phyloP scores from a whole-genome alignment of 1,139 yeast species.

The Debaryomyces robertsiae region DNA sequence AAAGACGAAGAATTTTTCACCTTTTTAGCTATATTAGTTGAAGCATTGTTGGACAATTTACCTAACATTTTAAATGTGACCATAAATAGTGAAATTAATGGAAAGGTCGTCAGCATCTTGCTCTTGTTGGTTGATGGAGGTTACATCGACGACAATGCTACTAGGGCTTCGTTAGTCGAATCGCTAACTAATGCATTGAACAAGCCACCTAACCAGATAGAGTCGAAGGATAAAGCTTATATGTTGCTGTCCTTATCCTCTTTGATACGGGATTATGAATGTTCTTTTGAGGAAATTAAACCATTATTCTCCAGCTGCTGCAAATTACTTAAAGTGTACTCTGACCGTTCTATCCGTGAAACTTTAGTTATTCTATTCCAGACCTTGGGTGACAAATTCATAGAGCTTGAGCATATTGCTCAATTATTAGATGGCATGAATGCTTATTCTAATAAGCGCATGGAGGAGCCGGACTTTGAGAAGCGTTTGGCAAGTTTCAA shows the following conservation, averaged over 20 bases:
- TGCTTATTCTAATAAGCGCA: constrained; percentile 60
- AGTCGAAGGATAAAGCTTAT: constrained; percentile 56
- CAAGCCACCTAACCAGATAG: constrained; percentile 59
- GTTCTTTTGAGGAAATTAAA: constrained; percentile 54
- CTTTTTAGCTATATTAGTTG: constrained; percentile 57
- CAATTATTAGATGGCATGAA: constrained; percentile 63
- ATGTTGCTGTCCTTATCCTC: constrained; percentile 60
- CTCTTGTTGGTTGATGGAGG: constrained; percentile 61
- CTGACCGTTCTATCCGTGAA: constrained; percentile 62
- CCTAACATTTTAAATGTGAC: constrained; percentile 50
- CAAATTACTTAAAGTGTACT: constrained; percentile 57
- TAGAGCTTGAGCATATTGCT: constrained; percentile 48
- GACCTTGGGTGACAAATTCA: constrained; percentile 58
- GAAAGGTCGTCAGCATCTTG: constrained; percentile 55
- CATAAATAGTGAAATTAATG: constrained; percentile 51
- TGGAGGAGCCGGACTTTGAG: constrained; percentile 81
- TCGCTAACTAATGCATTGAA: constrained; percentile 66
- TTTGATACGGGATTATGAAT: constrained; percentile 55
- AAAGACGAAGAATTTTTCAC: constrained; percentile 49
- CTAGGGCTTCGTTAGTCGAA: constrained; percentile 55
- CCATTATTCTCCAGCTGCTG: constrained; percentile 60
- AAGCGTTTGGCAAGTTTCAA: constrained; percentile 70
- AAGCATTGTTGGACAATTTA: constrained; percentile 53
- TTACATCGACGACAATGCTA: constrained; percentile 58
- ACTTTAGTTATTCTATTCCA: constrained; percentile 61